These are phyloP conservation scores for Alternaria arbusti DNA, from an alignment of 2,329 filamentous ascomycete species.

Conservation along the genomic window DNA sequence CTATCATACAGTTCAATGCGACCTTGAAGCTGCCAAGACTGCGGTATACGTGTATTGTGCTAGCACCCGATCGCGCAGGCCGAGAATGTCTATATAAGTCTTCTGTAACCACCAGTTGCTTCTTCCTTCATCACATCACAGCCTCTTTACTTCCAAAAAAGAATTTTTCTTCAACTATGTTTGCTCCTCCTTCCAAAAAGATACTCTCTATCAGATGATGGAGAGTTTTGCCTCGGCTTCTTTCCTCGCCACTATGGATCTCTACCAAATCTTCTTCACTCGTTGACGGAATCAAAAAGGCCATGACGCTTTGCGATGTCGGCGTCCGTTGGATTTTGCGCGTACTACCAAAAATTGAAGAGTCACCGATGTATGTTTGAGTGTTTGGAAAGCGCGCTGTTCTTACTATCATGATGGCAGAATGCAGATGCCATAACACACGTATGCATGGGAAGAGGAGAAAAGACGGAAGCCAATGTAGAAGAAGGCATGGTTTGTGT, in stretches of 20 bases:
- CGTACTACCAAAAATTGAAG: not conserved
- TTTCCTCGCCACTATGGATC: not conserved
- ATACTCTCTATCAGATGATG: not conserved
- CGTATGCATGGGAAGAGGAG: not conserved
- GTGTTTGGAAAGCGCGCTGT: not conserved
- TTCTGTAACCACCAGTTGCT: not conserved
- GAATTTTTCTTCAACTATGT: too few relatives aligned
- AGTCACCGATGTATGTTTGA: not conserved
- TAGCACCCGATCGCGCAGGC: not conserved
- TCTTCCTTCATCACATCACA: not conserved
- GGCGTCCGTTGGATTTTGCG: not conserved
- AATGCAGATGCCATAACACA: rapidly evolving
- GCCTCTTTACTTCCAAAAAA: not conserved
- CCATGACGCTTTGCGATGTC: not conserved
- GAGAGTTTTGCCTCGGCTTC: not conserved
- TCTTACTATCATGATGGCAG: not conserved
- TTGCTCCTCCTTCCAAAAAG: not conserved
- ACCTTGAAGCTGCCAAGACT: too few relatives aligned
- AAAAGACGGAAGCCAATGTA: rapidly evolving
- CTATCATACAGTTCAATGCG: too few relatives aligned
- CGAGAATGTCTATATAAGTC: not conserved
- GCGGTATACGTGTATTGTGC: not conserved
- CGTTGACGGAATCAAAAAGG: not conserved
- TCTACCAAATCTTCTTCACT: not conserved
- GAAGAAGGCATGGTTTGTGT: rapidly evolving